Base-by-base conservation (phyloP, 768 basidiomycete genomes). In the Trametes elegans region DNA sequence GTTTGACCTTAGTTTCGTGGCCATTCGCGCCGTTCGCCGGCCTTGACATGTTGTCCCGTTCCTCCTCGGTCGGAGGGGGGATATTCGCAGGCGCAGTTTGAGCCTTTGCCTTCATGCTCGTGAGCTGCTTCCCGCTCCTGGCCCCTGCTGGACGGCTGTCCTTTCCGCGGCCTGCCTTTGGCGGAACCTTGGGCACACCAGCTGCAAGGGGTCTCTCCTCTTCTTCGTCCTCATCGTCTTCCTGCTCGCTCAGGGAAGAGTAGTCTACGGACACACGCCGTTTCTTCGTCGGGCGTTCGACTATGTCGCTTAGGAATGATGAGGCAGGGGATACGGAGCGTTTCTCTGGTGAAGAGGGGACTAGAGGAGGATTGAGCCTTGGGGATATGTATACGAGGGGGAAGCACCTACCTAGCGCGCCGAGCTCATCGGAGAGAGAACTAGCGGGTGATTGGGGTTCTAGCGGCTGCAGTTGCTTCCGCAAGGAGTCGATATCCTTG, bases 401-500 rank as follows among this genome's bases (percentile, higher is more conserved):
- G 19, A 42, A 59, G 51, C 11, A 56, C 73, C 60, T 66, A 83
- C 88, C 82, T 61, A 78, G 74, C 19, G 85, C 82, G 21, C 78
- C 76, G 19, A 76, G 63, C 28, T 73, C 62, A 42, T 74, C 73
- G 28, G 74, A 73, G 23, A 74, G 69, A 26, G 81, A 78, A 48
- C 80, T 79, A 24, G 79, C 74, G 47, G 74, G 71, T 13, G 81
- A 78, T 18, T 43, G 52, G 74, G 81, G 78, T 21, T 76, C 74
- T 0, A 79, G 77, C 31, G 80, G 68, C 49, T 70, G 72, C 82
- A 92, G 87, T 69, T 88, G 88, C 62, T 82, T 81, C 56, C 86
- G 81, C 53, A 91, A 67, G 16, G 86, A 85, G 24, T 75, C 64
- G 39, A 93, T 83, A 59, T 85, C 83, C 18, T 82, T 82, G 68